Evolutionary conservation across 148 eudicot species (phyloP), one percentile per base, ranked within the genome.

Genomic region (Vaccinium macrocarpon): DNA sequence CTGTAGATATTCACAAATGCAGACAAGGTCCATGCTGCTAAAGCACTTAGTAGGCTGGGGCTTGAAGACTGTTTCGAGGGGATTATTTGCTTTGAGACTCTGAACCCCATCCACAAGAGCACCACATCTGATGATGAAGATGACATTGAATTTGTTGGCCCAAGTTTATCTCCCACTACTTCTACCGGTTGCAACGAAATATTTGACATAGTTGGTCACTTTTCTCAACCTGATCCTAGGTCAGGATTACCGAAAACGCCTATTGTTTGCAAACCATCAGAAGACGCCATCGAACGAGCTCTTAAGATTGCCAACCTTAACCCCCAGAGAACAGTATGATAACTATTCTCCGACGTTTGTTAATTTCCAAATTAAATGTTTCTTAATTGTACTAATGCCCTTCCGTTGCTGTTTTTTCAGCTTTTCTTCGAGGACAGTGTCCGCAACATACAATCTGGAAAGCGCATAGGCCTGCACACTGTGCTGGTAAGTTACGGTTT

Each of bases 61-160:
- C 86, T 97, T 38, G 96, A 93, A 82, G 99, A 90, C 66, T 97
- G 98, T 71, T 97, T 97, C 50, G 99, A 97, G 71, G 97, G 99
- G 25, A 90, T 97, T 29, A 92, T 97, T 12, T 97, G 99, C 86
- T 97, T 97, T 57, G 98, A 95, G 88, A 95, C 94, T 19, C 91
- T 97, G 6, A 97, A 97, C 48, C 98, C 95, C 0, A 82, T 83
- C 48, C 93, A 94, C 87, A 91, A 92, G 87, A 90, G 49, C 88
- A 81, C 86, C 27, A 81, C 84, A 23, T 93, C 94, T 0, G 95
- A 94, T 70, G 96, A 93, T 62, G 98, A 93, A 79, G 97, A 94
- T 73, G 97, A 94, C 2, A 74, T 88, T 5, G 90, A 86, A n/a
- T 94, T 95, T 76, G 35, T 91, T 5, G 98, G 95, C 51, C 78